Conservation (phyloP, 2,329 filamentous ascomycete species). For the Stylonectria norvegica region DNA sequence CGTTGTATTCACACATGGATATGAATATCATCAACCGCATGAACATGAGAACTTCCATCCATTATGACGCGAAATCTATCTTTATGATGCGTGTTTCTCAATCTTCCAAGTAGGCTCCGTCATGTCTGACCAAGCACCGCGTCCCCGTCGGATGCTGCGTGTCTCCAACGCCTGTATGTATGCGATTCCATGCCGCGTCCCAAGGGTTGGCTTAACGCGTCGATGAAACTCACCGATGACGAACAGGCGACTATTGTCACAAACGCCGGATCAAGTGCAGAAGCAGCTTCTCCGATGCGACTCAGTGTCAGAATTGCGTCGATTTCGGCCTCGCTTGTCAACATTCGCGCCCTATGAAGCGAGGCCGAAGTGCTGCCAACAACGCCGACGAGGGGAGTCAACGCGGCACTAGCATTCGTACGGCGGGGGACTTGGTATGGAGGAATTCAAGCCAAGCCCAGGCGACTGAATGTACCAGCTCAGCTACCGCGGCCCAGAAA, state of each 20-base stretch:
- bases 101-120: too few relatives aligned
- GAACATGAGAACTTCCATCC: too few relatives aligned
- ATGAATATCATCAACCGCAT: too few relatives aligned
- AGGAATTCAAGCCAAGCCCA: neutral
- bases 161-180: neutral
- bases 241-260: slow-evolving; percentile 45
- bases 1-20: too few relatives aligned
- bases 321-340: slow-evolving; percentile 36
- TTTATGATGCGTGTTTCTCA: too few relatives aligned
- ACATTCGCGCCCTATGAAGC: slow-evolving; percentile 1
- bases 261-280: slow-evolving; percentile 21
- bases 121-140: slow-evolving; percentile 4
- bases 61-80: too few relatives aligned
- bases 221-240: neutral
- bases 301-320: slow-evolving; percentile 46
- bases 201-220: too few relatives aligned
- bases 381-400: neutral
- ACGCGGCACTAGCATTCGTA: neutral
- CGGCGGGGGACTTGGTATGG: too few relatives aligned
- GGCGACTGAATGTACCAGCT: neutral
- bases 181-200: neutral
- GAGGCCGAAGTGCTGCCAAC: slow-evolving; percentile 1
- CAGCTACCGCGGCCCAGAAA: neutral
- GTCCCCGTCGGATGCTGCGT: neutral
- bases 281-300: slow-evolving; percentile 31